These are phyloP conservation scores for Ceratocystis albifundus DNA, from an alignment of 2,329 filamentous ascomycete species.

Conservation along the genomic window DNA sequence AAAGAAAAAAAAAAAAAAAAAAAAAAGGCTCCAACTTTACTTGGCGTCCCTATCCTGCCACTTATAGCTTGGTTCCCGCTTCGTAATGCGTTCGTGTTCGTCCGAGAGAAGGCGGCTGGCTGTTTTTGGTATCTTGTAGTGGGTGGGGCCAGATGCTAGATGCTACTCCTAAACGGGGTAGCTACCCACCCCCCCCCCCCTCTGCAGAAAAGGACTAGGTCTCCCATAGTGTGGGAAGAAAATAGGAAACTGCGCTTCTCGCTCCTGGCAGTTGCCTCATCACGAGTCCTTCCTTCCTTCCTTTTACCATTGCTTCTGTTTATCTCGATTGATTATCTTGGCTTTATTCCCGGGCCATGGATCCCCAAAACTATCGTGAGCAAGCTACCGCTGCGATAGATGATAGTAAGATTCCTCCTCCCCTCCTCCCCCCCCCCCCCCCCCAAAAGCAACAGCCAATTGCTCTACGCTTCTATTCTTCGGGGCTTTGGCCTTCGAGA, in stretches of 20 bases:
- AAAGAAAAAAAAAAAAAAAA: no score
- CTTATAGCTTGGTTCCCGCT: neutral
- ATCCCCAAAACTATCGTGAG: slow-evolving; percentile 63
- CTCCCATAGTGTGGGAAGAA: neutral
- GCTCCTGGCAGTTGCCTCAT: neutral
- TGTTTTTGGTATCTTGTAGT: neutral
- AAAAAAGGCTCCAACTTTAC: no score
- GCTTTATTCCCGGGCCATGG: slow-evolving; percentile 42
- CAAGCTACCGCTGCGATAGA: slow-evolving; percentile 70
- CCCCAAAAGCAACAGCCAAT: neutral
- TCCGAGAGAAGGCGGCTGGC: neutral
- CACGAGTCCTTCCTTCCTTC: neutral
- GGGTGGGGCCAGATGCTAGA: no score
- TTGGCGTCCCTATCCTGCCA: neutral
- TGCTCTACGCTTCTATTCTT: no score
- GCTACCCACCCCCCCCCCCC: no score
- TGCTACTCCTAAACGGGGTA: neutral
- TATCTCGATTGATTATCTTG: neutral
- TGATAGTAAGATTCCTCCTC: slow-evolving; percentile 51
- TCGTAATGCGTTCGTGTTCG: neutral
- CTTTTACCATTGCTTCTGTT: neutral
- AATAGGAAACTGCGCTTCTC: neutral
- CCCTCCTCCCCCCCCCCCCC: slow-evolving; percentile 15
- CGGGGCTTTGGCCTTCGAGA: no score
- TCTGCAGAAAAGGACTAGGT: neutral